Percentiles rank a stretch among this genome's conserved stretches.
Evolutionary conservation across 768 basidiomycete genomes (phyloP).

Genomic region (Mycena kentingensis): DNA sequence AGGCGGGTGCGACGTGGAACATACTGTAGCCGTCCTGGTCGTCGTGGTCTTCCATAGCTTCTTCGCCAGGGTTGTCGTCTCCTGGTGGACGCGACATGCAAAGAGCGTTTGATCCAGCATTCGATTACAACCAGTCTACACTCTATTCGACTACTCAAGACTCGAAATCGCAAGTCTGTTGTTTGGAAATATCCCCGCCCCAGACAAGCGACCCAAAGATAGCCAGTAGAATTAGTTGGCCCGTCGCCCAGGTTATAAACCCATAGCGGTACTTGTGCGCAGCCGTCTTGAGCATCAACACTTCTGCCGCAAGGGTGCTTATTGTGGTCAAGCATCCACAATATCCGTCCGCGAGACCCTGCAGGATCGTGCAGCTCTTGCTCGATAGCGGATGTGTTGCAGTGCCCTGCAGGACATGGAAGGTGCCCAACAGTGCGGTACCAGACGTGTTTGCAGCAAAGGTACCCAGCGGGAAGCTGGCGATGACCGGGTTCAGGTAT

Average conservation of each 20-base stretch:
- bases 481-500: conserved; percentile 63
- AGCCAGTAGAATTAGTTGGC: conserved; percentile 49
- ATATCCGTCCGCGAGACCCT: conserved; percentile 87
- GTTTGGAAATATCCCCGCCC: conserved; percentile 13
- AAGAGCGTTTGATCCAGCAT: no score
- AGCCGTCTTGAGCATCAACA: conserved; percentile 51
- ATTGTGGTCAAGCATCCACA: conserved; percentile 95
- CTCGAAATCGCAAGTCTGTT: conserved; percentile 16
- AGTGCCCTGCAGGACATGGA: conserved; percentile 69
- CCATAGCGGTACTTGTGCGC: conserved; percentile 71
- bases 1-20: conserved; percentile 35
- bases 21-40: conserved; percentile 80
- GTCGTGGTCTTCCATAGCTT: conserved; percentile 82
- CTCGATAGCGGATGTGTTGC: conserved; percentile 42
- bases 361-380: conserved; percentile 69
- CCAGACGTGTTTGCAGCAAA: conserved; percentile 74
- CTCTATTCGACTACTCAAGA: background rate
- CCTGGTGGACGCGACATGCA: conserved; percentile 34
- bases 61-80: conserved; percentile 71
- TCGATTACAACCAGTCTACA: no score
- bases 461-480: conserved; percentile 76
- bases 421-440: conserved; percentile 78
- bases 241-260: conserved; percentile 63
- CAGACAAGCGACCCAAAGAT: conserved; percentile 19
- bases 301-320: conserved; percentile 88